Conservation (phyloP, 73 alveolate genomes). For the Paramecium caudatum region DNA sequence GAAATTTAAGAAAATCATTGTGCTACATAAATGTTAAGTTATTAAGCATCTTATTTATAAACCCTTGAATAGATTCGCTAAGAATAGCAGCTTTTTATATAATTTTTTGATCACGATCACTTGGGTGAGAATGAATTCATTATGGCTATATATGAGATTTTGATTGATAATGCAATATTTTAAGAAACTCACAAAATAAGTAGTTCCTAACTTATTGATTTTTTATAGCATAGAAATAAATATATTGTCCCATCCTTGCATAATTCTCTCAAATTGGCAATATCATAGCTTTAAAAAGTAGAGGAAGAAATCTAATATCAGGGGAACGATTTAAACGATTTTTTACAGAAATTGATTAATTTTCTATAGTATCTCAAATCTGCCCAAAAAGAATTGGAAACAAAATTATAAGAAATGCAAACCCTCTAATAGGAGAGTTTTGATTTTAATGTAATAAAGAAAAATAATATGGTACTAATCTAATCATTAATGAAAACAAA, state of each 20-base stretch:
- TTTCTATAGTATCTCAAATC: background rate
- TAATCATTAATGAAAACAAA: background rate
- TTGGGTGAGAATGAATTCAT: background rate
- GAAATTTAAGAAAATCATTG: background rate
- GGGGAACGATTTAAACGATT: background rate
- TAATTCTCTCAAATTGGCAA: background rate
- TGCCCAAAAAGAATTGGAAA: background rate
- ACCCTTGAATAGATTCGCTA: background rate
- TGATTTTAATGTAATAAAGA: background rate
- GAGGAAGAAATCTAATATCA: background rate
- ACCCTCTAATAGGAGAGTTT: background rate
- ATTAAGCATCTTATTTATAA: background rate
- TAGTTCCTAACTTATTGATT: background rate
- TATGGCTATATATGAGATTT: background rate
- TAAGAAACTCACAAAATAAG: background rate
- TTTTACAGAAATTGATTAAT: background rate
- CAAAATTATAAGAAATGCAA: background rate
- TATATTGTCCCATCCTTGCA: background rate
- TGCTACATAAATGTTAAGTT: background rate
- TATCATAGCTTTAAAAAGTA: background rate
- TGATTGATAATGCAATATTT: conserved; percentile 1
- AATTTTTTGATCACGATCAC: conserved; percentile 37
- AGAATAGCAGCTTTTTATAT: background rate
- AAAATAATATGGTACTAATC: background rate
- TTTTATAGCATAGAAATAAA: background rate